phyloP scores from a whole-genome alignment of 1,284 basidiomycete genomes.

The Ganoderma resinaceum region DNA sequence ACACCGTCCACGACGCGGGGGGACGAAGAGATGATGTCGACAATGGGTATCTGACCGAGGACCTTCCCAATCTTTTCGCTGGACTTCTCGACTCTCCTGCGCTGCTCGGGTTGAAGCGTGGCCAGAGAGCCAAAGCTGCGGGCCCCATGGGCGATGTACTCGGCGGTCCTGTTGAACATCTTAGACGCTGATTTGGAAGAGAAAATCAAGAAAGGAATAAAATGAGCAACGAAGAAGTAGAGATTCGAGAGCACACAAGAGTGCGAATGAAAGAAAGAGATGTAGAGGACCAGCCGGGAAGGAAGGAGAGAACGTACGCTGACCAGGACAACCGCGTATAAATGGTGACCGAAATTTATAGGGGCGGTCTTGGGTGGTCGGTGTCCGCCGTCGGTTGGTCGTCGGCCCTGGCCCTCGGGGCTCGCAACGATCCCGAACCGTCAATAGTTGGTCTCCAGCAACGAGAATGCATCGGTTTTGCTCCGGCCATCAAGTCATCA shows the following conservation, averaged over 20 bases:
- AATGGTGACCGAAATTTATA: conserved; percentile 7
- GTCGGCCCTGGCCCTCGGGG: too few relatives aligned
- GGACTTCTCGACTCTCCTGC: conserved; percentile 29
- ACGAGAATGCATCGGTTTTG: conserved; percentile 22
- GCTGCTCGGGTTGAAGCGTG: conserved; percentile 33
- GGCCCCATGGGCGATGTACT: conserved; percentile 25
- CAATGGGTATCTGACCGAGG: conserved; percentile 28
- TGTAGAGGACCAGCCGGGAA: conserved; percentile 25
- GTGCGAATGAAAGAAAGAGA: neutral
- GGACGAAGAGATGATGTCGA: conserved; percentile 29
- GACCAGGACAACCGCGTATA: conserved; percentile 21
- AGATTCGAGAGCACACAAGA: neutral
- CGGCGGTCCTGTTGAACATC: conserved; percentile 33
- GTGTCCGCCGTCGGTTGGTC: neutral
- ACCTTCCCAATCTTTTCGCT: conserved; percentile 33
- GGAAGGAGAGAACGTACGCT: conserved; percentile 17
- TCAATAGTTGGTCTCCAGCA: conserved; percentile 10
- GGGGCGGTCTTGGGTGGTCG: too few relatives aligned
- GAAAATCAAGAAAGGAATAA: neutral
- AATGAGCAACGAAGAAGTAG: neutral
- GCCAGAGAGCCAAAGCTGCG: conserved; percentile 24
- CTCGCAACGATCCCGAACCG: too few relatives aligned
- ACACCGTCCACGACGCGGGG: conserved; percentile 9
- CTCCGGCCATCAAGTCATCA: conserved; percentile 26
- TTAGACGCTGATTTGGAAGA: neutral